Percentiles rank a stretch among this genome's conserved stretches.
These are phyloP conservation scores for Ganoderma leucocontextum DNA, from an alignment of 1,284 basidiomycete genomes.

Conservation along the genomic window DNA sequence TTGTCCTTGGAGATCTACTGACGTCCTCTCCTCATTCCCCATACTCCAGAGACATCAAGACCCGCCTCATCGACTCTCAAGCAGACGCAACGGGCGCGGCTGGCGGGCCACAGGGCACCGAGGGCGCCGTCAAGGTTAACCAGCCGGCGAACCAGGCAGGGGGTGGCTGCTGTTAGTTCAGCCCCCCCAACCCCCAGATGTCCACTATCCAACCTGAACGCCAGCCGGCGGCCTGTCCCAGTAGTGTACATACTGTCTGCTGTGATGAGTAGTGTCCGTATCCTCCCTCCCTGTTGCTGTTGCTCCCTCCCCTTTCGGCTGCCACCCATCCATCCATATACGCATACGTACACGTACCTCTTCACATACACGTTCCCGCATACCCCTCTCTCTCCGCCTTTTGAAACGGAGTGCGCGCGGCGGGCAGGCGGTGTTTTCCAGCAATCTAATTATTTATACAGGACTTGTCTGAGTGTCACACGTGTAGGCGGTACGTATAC, in stretches of 20 bases:
- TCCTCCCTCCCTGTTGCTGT: neutral
- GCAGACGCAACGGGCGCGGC: constrained; percentile 65
- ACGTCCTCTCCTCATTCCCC: neutral
- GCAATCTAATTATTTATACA: constrained; percentile 38
- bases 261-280: constrained; percentile 19
- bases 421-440: constrained; percentile 21
- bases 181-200: neutral
- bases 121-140: constrained; percentile 72
- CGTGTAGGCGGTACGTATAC: no score
- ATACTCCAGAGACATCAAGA: constrained; percentile 90
- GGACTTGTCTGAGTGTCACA: constrained; percentile 8
- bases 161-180: constrained; percentile 62
- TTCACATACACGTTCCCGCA: constrained; percentile 23
- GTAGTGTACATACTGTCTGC: constrained; percentile 16
- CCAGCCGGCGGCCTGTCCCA: constrained; percentile 5
- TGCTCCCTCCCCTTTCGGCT: neutral
- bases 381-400: constrained; percentile 25
- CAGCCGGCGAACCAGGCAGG: constrained; percentile 56
- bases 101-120: constrained; percentile 50
- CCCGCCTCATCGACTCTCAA: constrained; percentile 95
- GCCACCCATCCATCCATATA: constrained; percentile 26
- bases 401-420: constrained; percentile 22
- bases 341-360: constrained; percentile 24
- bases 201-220: neutral
- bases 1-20: neutral